phyloP scores from a whole-genome alignment of 441 rosid genomes.

The Bruguiera hainesii region DNA sequence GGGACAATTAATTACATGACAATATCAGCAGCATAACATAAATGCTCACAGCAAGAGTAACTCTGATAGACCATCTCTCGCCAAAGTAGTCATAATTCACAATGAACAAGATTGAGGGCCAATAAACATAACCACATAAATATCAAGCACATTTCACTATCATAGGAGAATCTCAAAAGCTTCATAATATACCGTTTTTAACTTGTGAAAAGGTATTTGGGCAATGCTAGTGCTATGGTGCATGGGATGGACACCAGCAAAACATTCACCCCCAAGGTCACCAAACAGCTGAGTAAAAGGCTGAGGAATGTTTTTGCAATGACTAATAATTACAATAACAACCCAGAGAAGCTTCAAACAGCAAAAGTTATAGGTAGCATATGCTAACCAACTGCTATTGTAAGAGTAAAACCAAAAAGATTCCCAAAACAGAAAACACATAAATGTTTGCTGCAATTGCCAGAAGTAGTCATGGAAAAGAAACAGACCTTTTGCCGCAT shows the following conservation, averaged over 20 bases:
- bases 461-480: constrained; percentile 28
- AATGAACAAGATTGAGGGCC: background rate
- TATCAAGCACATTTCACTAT: background rate
- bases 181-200: constrained; percentile 1
- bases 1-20: too few relatives aligned
- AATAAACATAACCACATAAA: constrained; percentile 1
- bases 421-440: constrained; percentile 22
- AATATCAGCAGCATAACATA: too few relatives aligned
- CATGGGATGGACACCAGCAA: constrained; percentile 12
- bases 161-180: background rate
- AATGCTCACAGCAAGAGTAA: background rate
- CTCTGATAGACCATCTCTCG: background rate
- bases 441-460: constrained; percentile 21
- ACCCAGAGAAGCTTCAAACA: constrained; percentile 5
- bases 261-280: constrained; percentile 8
- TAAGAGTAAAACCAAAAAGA: constrained; percentile 18
- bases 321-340: constrained; percentile 1
- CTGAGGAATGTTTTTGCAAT: background rate
- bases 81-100: background rate
- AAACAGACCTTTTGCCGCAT: constrained; percentile 57
- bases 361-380: background rate
- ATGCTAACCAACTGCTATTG: constrained; percentile 16
- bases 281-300: too few relatives aligned
- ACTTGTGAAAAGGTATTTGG: background rate
- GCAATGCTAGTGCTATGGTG: background rate